Base-by-base conservation (phyloP, 2,329 filamentous ascomycete species). In the Alternaria atra region DNA sequence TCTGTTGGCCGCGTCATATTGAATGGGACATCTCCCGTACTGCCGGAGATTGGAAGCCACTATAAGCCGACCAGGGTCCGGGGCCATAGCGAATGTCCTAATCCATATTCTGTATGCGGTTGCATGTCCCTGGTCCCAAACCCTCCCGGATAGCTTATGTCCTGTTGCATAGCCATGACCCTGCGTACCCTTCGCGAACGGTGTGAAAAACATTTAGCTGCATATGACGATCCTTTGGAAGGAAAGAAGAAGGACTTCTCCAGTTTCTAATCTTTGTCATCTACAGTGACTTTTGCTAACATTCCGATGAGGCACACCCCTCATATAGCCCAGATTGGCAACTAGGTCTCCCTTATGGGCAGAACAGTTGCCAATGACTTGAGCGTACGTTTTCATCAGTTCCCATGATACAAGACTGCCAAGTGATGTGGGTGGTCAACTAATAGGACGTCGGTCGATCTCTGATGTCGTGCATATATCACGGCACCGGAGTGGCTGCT, bases 381-480 rank as follows among this genome's bases (percentile, higher is more conserved):
- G 29, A 27, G 25, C 29, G 35, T n/a, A 51, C 12, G 27, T n/a
- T 47, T 52, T 23, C 13, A 23, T 51, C 25, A 53, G 17, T 43
- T 39, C 43, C 23, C 42, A 57, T 30, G 17, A 37, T 32, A 52
- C 50, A 48, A 52, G 20, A 47, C 48, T 50, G 43, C 47, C 43
- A 60, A 55, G 55, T 50, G 46, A 67, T 51, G 55, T 53, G 46
- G 48, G 54, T 46, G 59, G 64, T 66, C 58, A 46, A 55, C 63
- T 52, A 55, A 52, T 47, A 66, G 51, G 46, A 54, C 42, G 42
- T 47, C 48, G 59, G 60, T 48, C 54, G 63, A 70, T 67, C 68
- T 61, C 54, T 66, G 66, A 73, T 72, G 68, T 71, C 64, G 69
- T 71, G 64, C 70, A 73, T 72, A 65, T 42, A 51, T 39, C 55